Base-by-base conservation (phyloP, 176 grass and related monocot genomes). In the Zoysia japonica region DNA sequence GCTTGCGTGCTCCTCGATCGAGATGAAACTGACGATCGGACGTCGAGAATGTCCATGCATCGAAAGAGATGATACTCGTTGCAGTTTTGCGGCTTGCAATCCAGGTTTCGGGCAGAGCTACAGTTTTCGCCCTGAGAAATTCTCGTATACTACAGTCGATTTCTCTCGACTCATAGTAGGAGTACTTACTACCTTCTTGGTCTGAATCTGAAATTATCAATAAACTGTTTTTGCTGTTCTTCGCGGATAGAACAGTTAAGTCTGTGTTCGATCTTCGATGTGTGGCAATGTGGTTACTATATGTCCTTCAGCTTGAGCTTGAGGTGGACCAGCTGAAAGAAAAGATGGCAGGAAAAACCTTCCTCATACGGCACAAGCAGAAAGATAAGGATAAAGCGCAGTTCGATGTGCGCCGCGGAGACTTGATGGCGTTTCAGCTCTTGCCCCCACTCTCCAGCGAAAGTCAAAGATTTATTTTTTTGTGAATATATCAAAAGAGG, bases 91-190 rank as follows among this genome's bases (percentile, higher is more conserved):
- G 78, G 85, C 64, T 64, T 88, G 79, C 84, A 67, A 81, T 85
- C 64, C 48, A 77, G 78, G 83, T 62, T 91, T 83, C 43, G 83
- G 88, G 85, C 86, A 91, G 88, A 88, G 65, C 65, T 82, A 71
- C 88, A 93, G 68, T 90, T 93, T 93, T 93, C 57, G 84, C 88
- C 85, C 80, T 4, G 67, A 87, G 81, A 28, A 28, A 28, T 28
- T 28, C 0, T 28, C 28, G 28, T 28, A 28, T 28, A 28, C 28
- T 28, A 28, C 28, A 28, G 28, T 28, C 28, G 28, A 28, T 28
- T 28, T 28, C 28, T 28, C 28, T 28, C 28, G 28, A 28, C 28
- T 28, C 28, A 28, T 28, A 28, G 28, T 28, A 28, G 28, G 28
- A 28, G 28, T 28, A 28, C 28, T 28, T 28, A 0, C 28, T 28